Percentiles rank a stretch among this genome's conserved stretches.
phyloP scores from a whole-genome alignment of 2,329 filamentous ascomycete species.

The Lachnellula arida region DNA sequence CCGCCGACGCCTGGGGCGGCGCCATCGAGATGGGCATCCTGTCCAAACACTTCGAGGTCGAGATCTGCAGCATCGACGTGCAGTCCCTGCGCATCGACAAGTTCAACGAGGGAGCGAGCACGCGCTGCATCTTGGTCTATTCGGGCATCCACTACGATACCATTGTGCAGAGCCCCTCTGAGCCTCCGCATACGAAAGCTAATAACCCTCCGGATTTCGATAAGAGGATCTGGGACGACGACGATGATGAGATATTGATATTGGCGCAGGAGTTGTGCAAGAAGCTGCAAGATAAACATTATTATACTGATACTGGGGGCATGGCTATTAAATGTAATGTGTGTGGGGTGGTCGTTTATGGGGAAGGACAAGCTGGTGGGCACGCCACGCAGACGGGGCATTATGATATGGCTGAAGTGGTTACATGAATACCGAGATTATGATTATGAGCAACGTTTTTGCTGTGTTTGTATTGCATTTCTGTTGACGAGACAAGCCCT shows the following conservation, averaged over 20 bases:
- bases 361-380: conserved; percentile 55
- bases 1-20: conserved; percentile 81
- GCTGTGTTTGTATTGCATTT: no score
- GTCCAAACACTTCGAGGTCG: conserved; percentile 76
- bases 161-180: conserved; percentile 67
- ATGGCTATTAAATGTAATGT: conserved; percentile 75
- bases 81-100: conserved; percentile 61
- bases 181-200: conserved; percentile 49
- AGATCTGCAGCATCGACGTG: conserved; percentile 83
- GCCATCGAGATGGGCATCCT: conserved; percentile 86
- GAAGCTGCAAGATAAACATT: conserved; percentile 67
- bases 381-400: conserved; percentile 61
- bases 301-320: conserved; percentile 82
- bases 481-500: no score
- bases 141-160: conserved; percentile 93
- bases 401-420: conserved; percentile 50
- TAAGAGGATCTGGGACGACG: conserved; percentile 51
- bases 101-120: conserved; percentile 67
- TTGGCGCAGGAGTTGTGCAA: conserved; percentile 61
- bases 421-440: neutral
- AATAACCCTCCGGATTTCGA: conserved; percentile 69
- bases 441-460: no score
- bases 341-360: conserved; percentile 65
- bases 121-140: conserved; percentile 78
- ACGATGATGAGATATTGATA: conserved; percentile 63